Conservation (phyloP, 106 monocot species). For the Allium sativum region DNA sequence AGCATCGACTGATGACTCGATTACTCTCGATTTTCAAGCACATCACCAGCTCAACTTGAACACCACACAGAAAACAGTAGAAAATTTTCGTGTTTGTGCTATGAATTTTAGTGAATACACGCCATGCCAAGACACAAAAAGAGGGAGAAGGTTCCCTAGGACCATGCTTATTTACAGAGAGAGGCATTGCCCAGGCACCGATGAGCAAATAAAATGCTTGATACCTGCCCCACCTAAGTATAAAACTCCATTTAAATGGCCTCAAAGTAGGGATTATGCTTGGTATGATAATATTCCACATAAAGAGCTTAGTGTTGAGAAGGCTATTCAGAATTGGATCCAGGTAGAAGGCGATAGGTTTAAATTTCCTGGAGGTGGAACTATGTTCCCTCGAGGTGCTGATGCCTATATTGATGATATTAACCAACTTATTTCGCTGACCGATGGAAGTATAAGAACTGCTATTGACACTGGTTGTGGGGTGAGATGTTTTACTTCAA, state of each 20-base stretch:
- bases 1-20: background rate
- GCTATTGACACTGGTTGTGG: constrained; percentile 56
- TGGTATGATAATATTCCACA: constrained; percentile 54
- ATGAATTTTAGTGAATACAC: constrained; percentile 56
- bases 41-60: constrained; percentile 32
- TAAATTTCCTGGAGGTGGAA: constrained; percentile 52
- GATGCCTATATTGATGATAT: constrained; percentile 61
- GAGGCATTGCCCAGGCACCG: constrained; percentile 38
- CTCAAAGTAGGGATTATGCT: constrained; percentile 44
- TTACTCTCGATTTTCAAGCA: constrained; percentile 35
- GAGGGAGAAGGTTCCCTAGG: constrained; percentile 32
- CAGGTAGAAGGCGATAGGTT: constrained; percentile 46
- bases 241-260: constrained; percentile 48
- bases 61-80: constrained; percentile 1
- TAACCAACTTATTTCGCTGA: constrained; percentile 35
- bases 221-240: constrained; percentile 50
- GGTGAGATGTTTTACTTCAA: constrained; percentile 4
- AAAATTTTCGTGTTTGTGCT: constrained; percentile 26
- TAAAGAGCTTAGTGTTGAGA: constrained; percentile 60
- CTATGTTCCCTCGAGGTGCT: constrained; percentile 46
- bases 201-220: constrained; percentile 37
- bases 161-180: constrained; percentile 43
- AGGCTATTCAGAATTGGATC: constrained; percentile 59
- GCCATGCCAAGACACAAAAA: constrained; percentile 42
- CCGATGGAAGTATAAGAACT: constrained; percentile 41